Evolutionary conservation across 2,329 filamentous ascomycete species (phyloP).

Genomic region (Sporothrix brasiliensis): DNA sequence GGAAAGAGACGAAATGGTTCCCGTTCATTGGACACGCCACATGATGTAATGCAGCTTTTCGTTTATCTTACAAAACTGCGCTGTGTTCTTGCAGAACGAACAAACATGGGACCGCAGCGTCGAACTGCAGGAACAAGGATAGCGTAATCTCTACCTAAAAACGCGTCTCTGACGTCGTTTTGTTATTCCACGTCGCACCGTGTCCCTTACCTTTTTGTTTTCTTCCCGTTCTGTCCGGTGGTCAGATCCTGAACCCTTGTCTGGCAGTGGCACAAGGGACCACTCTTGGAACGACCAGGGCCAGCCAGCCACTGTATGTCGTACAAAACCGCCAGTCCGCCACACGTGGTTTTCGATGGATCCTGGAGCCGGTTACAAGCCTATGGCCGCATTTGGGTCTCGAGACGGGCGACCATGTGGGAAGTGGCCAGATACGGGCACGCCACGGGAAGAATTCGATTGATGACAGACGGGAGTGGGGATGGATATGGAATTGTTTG

Average conservation of each 20-base stretch:
- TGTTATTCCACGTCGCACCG: not conserved
- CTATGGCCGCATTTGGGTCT: slow-evolving; percentile 11
- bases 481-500: not conserved
- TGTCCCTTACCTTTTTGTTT: not conserved
- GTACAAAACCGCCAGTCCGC: not conserved
- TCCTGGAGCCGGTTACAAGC: slow-evolving; percentile 1
- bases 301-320: not conserved
- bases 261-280: slow-evolving; percentile 18
- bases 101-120: not conserved
- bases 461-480: not conserved
- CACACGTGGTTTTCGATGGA: not conserved
- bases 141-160: not conserved
- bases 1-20: not conserved
- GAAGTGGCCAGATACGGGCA: not conserved
- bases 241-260: slow-evolving; percentile 23
- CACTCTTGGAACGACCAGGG: not conserved
- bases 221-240: not conserved
- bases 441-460: not conserved
- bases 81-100: not conserved
- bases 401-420: slow-evolving; percentile 17
- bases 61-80: not conserved
- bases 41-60: not conserved
- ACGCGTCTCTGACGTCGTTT: not conserved
- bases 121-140: not conserved
- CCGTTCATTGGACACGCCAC: not conserved